Base-by-base conservation (phyloP, 768 basidiomycete species). In the Boletus edulis region DNA sequence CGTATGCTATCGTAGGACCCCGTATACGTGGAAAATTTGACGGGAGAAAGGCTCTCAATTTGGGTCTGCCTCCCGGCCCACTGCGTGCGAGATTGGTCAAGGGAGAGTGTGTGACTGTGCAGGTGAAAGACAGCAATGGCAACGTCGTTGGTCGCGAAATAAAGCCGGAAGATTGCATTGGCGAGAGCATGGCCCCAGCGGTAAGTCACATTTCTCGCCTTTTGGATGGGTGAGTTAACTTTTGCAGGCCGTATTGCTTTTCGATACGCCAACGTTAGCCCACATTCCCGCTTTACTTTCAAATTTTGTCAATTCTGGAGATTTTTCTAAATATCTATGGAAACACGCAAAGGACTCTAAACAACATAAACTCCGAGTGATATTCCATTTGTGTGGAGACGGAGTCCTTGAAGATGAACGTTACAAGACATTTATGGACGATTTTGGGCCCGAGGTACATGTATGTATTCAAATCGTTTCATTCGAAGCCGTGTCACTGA, bases 341-440 rank as follows among this genome's bases (percentile, higher is more conserved):
- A 70, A 75, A 46, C 62, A 67, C 20, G 71, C 73, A 29, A 67
- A 75, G 47, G 68, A 76, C 40, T 64, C 66, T 3, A 69, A 76
- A 54, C 75, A 81, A 22, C 74, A 79, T 54, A 71, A 67, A 14
- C 74, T 87, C 67, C 24, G 43, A 18, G 76, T 76, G 17, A 73
- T 87, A 44, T 87, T 87, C 61, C 92, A 96, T 65, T 71, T 91
- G 5, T 81, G 86, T 57, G 89, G 91, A 1, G 73, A 80, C 1
- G 80, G 75, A 13, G 89, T 97, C 10, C 67, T 91, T 34, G 83
- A 86, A 64, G 83, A 94, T 61, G 66, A 76, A 37, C 72, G 79
- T 48, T 96, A 95, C 68, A 77, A 79, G 56, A 65, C 73, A 1
- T 93, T 96, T 74, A 86, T 95, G 84, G 69, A 75, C 29, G 74